Base-by-base conservation (phyloP, 352 stramenopile species). In the Phytopythium chamaehyphon region DNA sequence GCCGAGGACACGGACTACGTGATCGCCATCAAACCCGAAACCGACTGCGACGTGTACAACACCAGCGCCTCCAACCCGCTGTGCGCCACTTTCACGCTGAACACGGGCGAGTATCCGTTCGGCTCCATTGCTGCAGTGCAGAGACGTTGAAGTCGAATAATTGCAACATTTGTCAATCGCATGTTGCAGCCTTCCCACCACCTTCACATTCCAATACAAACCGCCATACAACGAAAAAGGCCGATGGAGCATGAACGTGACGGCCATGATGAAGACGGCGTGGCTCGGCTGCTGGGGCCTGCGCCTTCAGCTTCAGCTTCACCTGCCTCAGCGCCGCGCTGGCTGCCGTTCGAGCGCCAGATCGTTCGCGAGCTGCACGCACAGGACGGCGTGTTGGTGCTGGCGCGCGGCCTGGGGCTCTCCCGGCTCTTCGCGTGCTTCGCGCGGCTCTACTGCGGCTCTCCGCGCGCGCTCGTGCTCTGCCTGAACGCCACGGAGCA, bases 401-500 rank as follows among this genome's bases (percentile, higher is more conserved):
- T 98, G 60, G 96, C 78, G 18, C 85, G 83, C 49, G 96, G 96
- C 6, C 66, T 99, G 44, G 96, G 95, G 10, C 68, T 97, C 48
- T 55, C 76, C 51, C 71, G 69, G 33, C 54, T 98, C 28, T 60
- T 98, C 10, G 86, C 86, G 23, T 87, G 89, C 60, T 98, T 98
- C 55, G 69, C 96, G 47, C 83, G 91, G 54, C 83, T 97, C 51
- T 97, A 97, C 66, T 93, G 69, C 71, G 44, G 28, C 33, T 83
- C 59, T 24, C 82, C 64, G 21, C 80, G 73, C 57, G 70, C 67
- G 37, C 89, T 93, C 39, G 81, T 98, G 40, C 74, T 99, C 47
- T 91, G 97, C 59, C 64, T 99, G 14, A 97, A 97, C 61, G 75
- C 88, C 21, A 95, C 80, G 44, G 92, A 98, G 19, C 66, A 92